Conservation (phyloP, 768 basidiomycete genomes). For the Mycena filopes region DNA sequence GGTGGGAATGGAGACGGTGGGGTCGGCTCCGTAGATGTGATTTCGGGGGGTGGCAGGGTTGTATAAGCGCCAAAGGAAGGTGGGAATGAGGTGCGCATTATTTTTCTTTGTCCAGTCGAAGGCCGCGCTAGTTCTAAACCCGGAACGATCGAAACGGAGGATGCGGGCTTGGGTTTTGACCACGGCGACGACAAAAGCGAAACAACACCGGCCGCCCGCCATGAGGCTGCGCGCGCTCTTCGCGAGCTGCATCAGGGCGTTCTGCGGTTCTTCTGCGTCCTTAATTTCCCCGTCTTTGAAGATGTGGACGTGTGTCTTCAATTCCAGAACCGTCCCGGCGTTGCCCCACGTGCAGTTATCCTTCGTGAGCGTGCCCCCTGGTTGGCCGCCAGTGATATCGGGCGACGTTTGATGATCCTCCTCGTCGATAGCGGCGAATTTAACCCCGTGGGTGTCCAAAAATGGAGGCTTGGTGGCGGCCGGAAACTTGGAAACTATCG, state of each 20-base stretch:
- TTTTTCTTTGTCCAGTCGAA: too few relatives aligned
- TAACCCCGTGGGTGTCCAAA: too few relatives aligned
- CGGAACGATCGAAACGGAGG: conserved; percentile 9
- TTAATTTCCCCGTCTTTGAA: background rate
- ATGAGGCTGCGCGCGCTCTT: conserved; percentile 2
- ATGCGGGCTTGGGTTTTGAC: conserved; percentile 3
- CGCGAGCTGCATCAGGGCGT: background rate
- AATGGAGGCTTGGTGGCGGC: too few relatives aligned
- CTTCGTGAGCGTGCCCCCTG: too few relatives aligned
- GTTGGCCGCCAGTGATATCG: too few relatives aligned
- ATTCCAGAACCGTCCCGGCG: conserved; percentile 4
- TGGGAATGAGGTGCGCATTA: background rate
- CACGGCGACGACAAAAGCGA: conserved; percentile 5
- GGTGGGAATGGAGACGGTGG: conserved; percentile 7
- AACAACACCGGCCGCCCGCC: background rate
- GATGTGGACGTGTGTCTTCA: background rate
- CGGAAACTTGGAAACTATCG: too few relatives aligned
- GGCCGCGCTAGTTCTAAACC: background rate
- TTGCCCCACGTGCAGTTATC: background rate
- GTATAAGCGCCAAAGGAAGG: conserved; percentile 14
- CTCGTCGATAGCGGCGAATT: too few relatives aligned
- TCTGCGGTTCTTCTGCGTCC: background rate
- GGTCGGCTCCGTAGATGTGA: conserved; percentile 12
- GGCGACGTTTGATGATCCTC: too few relatives aligned
- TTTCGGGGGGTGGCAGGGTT: background rate